These are phyloP conservation scores for Phytopythium ostracodes DNA, from an alignment of 352 stramenopile species.

Conservation along the genomic window DNA sequence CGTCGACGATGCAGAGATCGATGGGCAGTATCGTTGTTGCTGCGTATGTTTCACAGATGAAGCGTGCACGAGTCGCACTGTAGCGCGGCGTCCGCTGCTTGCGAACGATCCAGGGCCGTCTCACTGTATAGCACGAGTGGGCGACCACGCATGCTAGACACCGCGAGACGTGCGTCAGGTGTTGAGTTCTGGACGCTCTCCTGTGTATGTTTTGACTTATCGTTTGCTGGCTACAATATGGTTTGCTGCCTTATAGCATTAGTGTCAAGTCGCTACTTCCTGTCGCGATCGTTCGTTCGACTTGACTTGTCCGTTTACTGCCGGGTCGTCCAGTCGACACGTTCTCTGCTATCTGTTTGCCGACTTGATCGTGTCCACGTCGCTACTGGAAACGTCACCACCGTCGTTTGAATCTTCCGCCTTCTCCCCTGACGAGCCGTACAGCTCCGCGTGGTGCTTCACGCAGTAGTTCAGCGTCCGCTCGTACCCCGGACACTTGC, in stretches of 20 bases:
- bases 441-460: conserved; percentile 9
- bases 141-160: not conserved
- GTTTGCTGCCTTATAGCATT: not conserved
- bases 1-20: no score
- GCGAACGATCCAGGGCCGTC: not conserved
- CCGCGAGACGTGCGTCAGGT: not conserved
- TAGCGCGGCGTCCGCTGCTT: no score
- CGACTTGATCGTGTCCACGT: not conserved
- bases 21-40: no score
- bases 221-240: not conserved
- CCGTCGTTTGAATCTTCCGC: not conserved
- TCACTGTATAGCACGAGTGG: not conserved
- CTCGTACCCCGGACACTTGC: conserved; percentile 22
- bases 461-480: conserved; percentile 19
- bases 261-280: not conserved
- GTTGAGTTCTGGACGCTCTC: not conserved
- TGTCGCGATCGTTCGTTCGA: not conserved
- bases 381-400: not conserved
- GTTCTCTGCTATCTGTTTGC: not conserved
- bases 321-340: not conserved
- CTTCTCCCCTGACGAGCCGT: not conserved
- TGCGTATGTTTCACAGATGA: no score
- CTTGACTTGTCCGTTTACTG: not conserved
- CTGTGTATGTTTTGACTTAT: not conserved
- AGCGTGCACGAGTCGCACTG: no score